These are phyloP conservation scores for Fusarium sterilihyphosum DNA, from an alignment of 2,329 filamentous ascomycete species.

Conservation along the genomic window DNA sequence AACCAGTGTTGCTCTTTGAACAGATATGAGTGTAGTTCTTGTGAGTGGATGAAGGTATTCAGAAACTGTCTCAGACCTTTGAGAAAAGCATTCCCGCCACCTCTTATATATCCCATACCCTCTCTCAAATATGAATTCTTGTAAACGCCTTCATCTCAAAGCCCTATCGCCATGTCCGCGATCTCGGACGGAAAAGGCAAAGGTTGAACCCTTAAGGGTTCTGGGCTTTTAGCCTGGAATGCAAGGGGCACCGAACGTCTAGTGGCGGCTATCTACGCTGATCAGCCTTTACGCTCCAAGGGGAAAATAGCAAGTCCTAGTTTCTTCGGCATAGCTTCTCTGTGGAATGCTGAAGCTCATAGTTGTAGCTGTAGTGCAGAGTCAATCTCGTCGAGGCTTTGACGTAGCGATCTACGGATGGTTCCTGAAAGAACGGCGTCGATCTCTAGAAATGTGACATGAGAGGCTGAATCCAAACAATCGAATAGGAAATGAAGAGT, in stretches of 20 bases:
- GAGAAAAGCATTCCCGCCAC: neutral
- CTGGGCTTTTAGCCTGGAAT: conserved; percentile 22
- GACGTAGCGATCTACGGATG: neutral
- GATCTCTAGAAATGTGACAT: conserved; percentile 16
- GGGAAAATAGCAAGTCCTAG: neutral
- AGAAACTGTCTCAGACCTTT: neutral
- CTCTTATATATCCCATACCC: conserved; percentile 1
- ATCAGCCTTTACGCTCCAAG: neutral
- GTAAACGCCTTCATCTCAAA: conserved; percentile 11
- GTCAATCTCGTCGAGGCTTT: neutral
- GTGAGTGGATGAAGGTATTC: neutral
- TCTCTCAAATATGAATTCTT: neutral
- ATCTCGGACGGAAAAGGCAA: conserved; percentile 24
- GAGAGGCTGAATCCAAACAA: conserved; percentile 17
- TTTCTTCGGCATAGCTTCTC: neutral
- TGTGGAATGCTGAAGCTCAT: conserved; percentile 15
- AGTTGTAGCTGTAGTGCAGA: neutral
- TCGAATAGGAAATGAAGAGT: neutral
- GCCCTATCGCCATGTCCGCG: neutral
- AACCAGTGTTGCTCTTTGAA: neutral
- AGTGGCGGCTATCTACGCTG: conserved; percentile 10
- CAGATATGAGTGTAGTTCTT: neutral
- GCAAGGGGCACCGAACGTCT: conserved; percentile 13
- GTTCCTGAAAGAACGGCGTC: conserved; percentile 8
- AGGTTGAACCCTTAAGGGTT: conserved; percentile 9